Evolutionary conservation across 805 yeast species (phyloP).

Genomic region (Lipomyces sp.): DNA sequence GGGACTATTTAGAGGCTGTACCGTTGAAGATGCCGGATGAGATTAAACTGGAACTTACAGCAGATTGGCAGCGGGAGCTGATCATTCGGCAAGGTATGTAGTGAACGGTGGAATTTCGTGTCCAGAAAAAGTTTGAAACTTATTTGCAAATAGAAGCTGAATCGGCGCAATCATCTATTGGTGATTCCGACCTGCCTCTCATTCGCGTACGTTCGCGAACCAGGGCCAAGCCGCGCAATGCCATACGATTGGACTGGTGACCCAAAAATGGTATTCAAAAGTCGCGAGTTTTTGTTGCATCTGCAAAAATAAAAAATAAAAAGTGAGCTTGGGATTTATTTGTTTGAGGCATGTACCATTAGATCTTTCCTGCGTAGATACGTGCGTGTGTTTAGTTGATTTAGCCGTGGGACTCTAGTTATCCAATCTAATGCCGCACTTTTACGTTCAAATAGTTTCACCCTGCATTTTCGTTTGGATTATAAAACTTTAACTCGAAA

Average conservation of each 20-base stretch:
- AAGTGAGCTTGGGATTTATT: not conserved
- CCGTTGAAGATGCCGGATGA: constrained; percentile 5
- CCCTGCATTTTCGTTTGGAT: not conserved
- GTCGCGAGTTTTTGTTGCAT: constrained; percentile 2
- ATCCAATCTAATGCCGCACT: not conserved
- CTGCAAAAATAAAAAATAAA: not conserved
- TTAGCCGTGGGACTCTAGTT: constrained; percentile 1
- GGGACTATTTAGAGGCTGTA: not conserved
- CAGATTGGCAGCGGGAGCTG: constrained; percentile 26
- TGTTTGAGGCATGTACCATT: not conserved
- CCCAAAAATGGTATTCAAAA: not conserved
- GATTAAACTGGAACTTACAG: constrained; percentile 14
- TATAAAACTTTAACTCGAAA: not conserved
- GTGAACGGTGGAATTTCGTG: not conserved
- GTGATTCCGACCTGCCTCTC: constrained; percentile 25
- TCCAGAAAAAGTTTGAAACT: not conserved
- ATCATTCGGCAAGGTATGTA: constrained; percentile 22
- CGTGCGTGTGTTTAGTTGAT: not conserved
- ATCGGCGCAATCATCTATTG: constrained; percentile 22
- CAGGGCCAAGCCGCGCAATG: constrained; percentile 3
- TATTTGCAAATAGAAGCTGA: constrained; percentile 11
- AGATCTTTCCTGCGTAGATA: not conserved
- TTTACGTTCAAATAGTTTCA: not conserved
- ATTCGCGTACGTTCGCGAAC: constrained; percentile 5
- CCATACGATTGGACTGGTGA: constrained; percentile 20